phyloP scores from a whole-genome alignment of 1,139 yeast species.

The Suhomyces maxii region DNA sequence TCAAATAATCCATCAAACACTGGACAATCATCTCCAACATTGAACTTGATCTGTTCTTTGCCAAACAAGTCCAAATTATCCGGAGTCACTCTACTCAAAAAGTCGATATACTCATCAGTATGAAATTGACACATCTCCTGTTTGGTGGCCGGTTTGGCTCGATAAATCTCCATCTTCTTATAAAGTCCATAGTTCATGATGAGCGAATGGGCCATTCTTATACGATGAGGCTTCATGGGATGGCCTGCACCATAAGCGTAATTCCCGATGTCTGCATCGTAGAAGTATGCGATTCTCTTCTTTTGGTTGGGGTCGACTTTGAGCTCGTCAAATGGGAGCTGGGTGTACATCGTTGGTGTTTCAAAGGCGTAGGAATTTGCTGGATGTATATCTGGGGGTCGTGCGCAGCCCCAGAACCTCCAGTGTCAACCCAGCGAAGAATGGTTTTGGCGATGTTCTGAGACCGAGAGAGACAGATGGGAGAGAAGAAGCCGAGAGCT shows the following conservation, averaged over 20 bases:
- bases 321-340: slow-evolving; percentile 49
- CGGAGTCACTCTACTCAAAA: slow-evolving; percentile 88
- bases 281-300: slow-evolving; percentile 49
- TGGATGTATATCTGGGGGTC: background rate
- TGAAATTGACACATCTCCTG: slow-evolving; percentile 99
- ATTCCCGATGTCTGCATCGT: slow-evolving; percentile 86
- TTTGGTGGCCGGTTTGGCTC: slow-evolving; percentile 97
- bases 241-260: slow-evolving; percentile 98
- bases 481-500: too few relatives aligned
- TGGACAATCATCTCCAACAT: slow-evolving; percentile 97
- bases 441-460: too few relatives aligned
- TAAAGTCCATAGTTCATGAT: slow-evolving; percentile 97
- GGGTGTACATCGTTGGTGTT: slow-evolving; percentile 34
- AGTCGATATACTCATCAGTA: slow-evolving; percentile 95
- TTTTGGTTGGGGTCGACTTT: slow-evolving; percentile 42
- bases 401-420: background rate
- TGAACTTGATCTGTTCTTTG: slow-evolving; percentile 90
- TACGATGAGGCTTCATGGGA: slow-evolving; percentile 98
- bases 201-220: slow-evolving; percentile 96
- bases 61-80: slow-evolving; percentile 89
- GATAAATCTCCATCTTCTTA: slow-evolving; percentile 94
- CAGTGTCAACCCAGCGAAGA: too few relatives aligned
- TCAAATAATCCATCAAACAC: slow-evolving; percentile 96
- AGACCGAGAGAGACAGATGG: too few relatives aligned
- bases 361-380: background rate